Percentiles rank a stretch among this genome's conserved stretches.
Conservation (phyloP, 208 protist species). For the Leishmania major region DNA sequence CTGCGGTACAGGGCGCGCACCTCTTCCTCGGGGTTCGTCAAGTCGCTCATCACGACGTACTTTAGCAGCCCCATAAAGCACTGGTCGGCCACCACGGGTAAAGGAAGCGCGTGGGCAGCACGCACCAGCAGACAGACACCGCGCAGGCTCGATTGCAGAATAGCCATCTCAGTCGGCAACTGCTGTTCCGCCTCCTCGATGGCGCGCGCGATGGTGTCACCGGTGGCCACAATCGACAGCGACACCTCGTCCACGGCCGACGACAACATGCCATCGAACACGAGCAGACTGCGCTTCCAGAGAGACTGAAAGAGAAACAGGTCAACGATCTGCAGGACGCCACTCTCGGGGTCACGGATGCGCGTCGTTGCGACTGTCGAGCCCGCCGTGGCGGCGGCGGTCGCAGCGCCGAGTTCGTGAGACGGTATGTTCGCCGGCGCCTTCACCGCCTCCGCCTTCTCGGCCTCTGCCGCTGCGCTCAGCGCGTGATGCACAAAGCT, state of each 20-base stretch:
- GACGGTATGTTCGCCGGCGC: slow-evolving; percentile 15
- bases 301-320: slow-evolving; percentile 57
- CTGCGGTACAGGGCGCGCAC: slow-evolving; percentile 40
- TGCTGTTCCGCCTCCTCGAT: slow-evolving; percentile 26
- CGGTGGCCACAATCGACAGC: slow-evolving; percentile 14
- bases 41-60: slow-evolving; percentile 28
- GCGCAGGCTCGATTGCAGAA: slow-evolving; percentile 34
- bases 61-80: slow-evolving; percentile 39
- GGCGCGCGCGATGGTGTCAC: slow-evolving; percentile 21
- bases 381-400: not conserved
- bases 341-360: not conserved
- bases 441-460: slow-evolving; percentile 13
- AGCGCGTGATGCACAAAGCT: slow-evolving; percentile 26
- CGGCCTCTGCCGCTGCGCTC: not conserved
- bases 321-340: slow-evolving; percentile 26
- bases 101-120: slow-evolving; percentile 22
- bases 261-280: slow-evolving; percentile 58
- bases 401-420: not conserved
- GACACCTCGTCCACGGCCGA: slow-evolving; percentile 36
- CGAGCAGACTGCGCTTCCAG: slow-evolving; percentile 56
- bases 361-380: not conserved
- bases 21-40: slow-evolving; percentile 35
- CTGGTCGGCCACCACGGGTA: slow-evolving; percentile 38
- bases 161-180: slow-evolving; percentile 28
- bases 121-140: slow-evolving; percentile 36